Evolutionary conservation across 164 flowering plant species (phyloP).

Genomic region (Malania oleifera): DNA sequence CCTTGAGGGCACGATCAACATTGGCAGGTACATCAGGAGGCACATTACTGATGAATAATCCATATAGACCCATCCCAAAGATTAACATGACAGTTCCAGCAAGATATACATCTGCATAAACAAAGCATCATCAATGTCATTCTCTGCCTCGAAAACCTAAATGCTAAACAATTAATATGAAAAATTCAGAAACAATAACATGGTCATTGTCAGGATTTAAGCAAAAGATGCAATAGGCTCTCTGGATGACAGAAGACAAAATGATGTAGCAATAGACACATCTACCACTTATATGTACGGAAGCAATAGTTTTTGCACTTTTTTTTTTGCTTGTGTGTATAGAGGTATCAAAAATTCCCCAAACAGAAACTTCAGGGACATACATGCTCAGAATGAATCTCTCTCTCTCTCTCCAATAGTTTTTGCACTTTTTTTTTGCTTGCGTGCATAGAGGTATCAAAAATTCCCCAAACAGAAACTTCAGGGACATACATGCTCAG

Average conservation of each 20-base stretch:
- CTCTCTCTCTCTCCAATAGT: neutral
- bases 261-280: too few relatives aligned
- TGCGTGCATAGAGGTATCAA: neutral
- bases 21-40: conserved; percentile 44
- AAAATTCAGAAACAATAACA: neutral
- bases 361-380: neutral
- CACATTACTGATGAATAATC: conserved; percentile 76
- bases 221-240: neutral
- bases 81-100: conserved; percentile 98
- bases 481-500: neutral
- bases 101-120: conserved; percentile 84
- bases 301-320: neutral
- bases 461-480: neutral
- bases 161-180: neutral
- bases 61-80: conserved; percentile 93
- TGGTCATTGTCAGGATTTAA: neutral
- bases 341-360: neutral
- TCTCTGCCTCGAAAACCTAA: neutral
- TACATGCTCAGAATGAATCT: neutral
- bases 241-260: too few relatives aligned
- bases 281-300: neutral
- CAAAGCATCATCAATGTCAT: neutral
- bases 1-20: conserved; percentile 71
- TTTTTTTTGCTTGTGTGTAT: neutral
- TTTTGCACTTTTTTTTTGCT: neutral